These are phyloP conservation scores for Juglanconis sp. DNA, from an alignment of 2,329 filamentous ascomycete genomes.

Conservation along the genomic window DNA sequence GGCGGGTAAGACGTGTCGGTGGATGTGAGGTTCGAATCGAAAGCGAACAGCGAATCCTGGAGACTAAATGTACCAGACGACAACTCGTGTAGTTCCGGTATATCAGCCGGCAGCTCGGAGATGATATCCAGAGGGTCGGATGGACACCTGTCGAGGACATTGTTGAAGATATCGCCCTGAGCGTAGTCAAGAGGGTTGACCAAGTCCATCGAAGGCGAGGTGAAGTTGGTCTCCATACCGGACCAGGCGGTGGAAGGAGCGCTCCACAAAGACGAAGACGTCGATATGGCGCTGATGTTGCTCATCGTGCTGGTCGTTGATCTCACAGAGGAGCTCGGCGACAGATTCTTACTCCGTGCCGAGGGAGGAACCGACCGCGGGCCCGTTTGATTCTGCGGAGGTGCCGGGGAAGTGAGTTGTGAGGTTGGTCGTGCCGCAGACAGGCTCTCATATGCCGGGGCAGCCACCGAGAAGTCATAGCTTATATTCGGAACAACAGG, in stretches of 20 bases:
- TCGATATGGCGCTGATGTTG: slow-evolving; percentile 37
- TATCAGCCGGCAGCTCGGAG: slow-evolving; percentile 42
- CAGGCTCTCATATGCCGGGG: slow-evolving; percentile 5
- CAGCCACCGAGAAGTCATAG: background rate
- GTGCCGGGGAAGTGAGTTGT: background rate
- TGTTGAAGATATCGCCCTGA: slow-evolving; percentile 25
- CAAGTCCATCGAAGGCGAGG: slow-evolving; percentile 43
- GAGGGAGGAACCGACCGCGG: slow-evolving; percentile 18
- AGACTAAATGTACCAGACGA: slow-evolving; percentile 27
- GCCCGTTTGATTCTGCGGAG: slow-evolving; percentile 16
- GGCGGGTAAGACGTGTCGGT: slow-evolving; percentile 33
- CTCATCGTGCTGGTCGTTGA: slow-evolving; percentile 40
- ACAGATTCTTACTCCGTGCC: slow-evolving; percentile 39
- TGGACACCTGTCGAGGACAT: slow-evolving; percentile 22
- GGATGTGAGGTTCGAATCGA: slow-evolving; percentile 30
- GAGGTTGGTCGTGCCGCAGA: background rate
- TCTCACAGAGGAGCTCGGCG: slow-evolving; percentile 46
- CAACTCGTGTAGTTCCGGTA: slow-evolving; percentile 27
- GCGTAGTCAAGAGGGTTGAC: slow-evolving; percentile 30
- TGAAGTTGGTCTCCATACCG: slow-evolving; percentile 40
- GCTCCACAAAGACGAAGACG: slow-evolving; percentile 45
- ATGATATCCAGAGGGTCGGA: slow-evolving; percentile 29
- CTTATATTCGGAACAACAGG: slow-evolving; percentile 15
- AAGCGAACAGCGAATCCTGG: slow-evolving; percentile 35
- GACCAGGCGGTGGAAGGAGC: slow-evolving; percentile 38